phyloP scores from a whole-genome alignment of 176 grass and related monocot species.

The Oryza rufipogon region DNA sequence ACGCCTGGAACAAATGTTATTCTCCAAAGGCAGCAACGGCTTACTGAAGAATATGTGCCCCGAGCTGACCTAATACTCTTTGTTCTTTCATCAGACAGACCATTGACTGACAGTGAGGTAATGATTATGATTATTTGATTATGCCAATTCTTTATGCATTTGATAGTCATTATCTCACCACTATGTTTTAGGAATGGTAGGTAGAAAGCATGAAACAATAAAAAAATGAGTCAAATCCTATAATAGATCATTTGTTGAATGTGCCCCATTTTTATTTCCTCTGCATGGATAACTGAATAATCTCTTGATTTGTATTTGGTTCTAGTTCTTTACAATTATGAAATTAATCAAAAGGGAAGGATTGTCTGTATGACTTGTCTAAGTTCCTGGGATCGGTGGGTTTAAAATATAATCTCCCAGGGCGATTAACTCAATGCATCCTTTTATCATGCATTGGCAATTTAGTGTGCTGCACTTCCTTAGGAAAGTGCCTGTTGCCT shows the following conservation, averaged over 20 bases:
- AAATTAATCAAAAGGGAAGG: not conserved
- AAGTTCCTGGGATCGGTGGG: not conserved
- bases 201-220: not conserved
- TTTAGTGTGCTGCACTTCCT: not conserved
- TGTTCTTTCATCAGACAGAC: conserved; percentile 87
- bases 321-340: not conserved
- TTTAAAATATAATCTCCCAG: not conserved
- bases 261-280: not conserved
- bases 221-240: not conserved
- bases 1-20: conserved; percentile 99
- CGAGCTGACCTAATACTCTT: conserved; percentile 94
- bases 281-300: not conserved
- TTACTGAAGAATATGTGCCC: conserved; percentile 98
- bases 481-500: not conserved
- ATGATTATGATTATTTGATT: conserved; percentile 10
- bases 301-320: not conserved
- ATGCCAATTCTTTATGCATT: not conserved
- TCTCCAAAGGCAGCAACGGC: conserved; percentile 96
- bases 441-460: not conserved
- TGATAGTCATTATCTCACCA: conserved; percentile 1
- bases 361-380: not conserved
- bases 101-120: conserved; percentile 96
- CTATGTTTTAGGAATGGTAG: conserved; percentile 2
- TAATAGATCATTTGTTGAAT: not conserved
- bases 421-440: not conserved